Base-by-base conservation (phyloP, 2,329 filamentous ascomycete species). In the Penicillium sp. region DNA sequence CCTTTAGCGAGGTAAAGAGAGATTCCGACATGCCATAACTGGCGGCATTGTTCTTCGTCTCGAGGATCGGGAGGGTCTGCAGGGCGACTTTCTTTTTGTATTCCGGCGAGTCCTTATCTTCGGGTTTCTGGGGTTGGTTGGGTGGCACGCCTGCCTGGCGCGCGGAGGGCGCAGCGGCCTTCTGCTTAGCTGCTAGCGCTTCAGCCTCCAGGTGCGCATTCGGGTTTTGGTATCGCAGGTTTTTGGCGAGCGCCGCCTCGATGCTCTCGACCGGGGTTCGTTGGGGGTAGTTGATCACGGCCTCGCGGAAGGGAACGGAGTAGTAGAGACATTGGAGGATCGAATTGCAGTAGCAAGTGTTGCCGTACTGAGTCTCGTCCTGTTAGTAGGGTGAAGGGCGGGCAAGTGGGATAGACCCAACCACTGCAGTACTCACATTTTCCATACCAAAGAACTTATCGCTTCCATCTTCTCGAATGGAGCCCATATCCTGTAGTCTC, bases 391-490 rank as follows among this genome's bases (percentile, higher is more conserved):
- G 29, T 23, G 29, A 27, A 27, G 31, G 35, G 27, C 27, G n/a
- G n/a, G 13, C n/a, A 42, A 42, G 33, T 16, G 27, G 35, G 29
- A 48, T 29, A 25, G 7, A 48, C 35, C 21, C 19, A 25, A 42
- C 25, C 33, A 27, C 25, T 16, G 13, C 13, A 39, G 27, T 6
- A 42, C 91, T 78, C 83, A 98, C 93, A 79, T 99, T 99, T 78
- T 99, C 95, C 74, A 98, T 89, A 16, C 95, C 95, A 78, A 96
- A 98, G 80, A 96, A 99, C 80, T 96, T 96, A 80, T 98, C 95
- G 73, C 91, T 96, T 53, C 95, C 95, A 77, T 98, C 93, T 65
- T 84, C 81, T 69, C 92, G 87, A 65, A 96, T 79, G 2, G 93
- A 87, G 3, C 92, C 93, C 58, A 91, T 87, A 75, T 91, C 89